Conservation (phyloP, 1,284 basidiomycete species). For the Trichosporon sp. region DNA sequence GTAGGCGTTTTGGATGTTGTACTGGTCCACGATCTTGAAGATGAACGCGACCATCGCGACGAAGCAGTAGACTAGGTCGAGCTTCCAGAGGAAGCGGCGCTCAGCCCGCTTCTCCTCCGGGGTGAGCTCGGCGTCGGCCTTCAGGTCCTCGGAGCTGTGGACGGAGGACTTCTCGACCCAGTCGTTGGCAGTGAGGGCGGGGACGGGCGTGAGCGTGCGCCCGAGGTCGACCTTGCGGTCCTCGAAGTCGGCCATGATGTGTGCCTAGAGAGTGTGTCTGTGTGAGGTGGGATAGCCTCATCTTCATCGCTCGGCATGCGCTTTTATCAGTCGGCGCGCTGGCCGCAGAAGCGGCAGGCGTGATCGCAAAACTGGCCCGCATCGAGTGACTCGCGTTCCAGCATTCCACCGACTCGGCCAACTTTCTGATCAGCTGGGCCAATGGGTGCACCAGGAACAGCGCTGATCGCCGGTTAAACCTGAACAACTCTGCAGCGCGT, state of each 20-base stretch:
- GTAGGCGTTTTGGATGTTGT: conserved; percentile 29
- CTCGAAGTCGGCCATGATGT: not conserved
- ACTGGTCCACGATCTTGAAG: conserved; percentile 27
- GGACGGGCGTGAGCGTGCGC: not conserved
- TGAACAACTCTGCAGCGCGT: too few relatives aligned
- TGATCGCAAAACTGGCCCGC: not conserved
- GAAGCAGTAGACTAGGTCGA: conserved; percentile 14
- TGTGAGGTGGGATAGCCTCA: not conserved
- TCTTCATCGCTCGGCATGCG: not conserved
- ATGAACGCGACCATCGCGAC: conserved; percentile 17
- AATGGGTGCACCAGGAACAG: not conserved
- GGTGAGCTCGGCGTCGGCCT: conserved; percentile 2
- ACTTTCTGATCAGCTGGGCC: not conserved
- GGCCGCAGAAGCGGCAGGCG: not conserved
- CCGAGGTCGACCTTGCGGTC: conserved; percentile 5
- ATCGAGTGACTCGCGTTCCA: not conserved
- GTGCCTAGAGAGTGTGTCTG: not conserved
- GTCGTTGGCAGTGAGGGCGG: not conserved
- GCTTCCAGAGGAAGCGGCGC: conserved; percentile 16
- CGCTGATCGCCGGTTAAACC: not conserved
- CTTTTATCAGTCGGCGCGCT: not conserved
- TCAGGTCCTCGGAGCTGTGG: not conserved
- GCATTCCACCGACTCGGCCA: not conserved
- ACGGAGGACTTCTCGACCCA: not conserved
- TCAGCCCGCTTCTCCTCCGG: conserved; percentile 10